phyloP scores from a whole-genome alignment of 2,329 filamentous ascomycete species.

The Mycocentrospora acerina region DNA sequence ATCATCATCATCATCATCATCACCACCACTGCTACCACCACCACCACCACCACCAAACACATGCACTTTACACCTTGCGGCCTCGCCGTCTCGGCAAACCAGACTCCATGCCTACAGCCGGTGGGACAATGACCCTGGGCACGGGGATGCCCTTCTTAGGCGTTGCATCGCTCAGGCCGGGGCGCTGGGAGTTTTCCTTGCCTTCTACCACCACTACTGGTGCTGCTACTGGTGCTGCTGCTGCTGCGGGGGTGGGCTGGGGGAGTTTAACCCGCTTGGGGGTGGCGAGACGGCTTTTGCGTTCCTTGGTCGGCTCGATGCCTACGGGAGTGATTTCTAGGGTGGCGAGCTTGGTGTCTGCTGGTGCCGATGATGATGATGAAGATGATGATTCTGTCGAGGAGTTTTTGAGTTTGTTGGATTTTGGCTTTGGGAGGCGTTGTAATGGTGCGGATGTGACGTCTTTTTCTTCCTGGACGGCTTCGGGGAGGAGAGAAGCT shows the following conservation, averaged over 20 bases:
- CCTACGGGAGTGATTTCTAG: slow-evolving; percentile 26
- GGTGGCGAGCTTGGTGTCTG: slow-evolving; percentile 16
- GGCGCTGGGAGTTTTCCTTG: slow-evolving; percentile 27
- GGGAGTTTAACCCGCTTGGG: slow-evolving; percentile 39
- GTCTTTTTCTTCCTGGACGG: slow-evolving; percentile 27
- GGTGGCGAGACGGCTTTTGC: slow-evolving; percentile 37
- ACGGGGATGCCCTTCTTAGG: slow-evolving; percentile 35
- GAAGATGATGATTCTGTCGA: slow-evolving; percentile 13
- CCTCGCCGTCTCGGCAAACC: slow-evolving; percentile 34
- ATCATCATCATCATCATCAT: slow-evolving; percentile 1
- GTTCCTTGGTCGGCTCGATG: slow-evolving; percentile 22
- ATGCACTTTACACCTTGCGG: slow-evolving; percentile 18
- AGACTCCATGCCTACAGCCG: slow-evolving; percentile 20
- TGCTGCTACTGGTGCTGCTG: slow-evolving; percentile 1
- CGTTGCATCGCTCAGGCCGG: slow-evolving; percentile 19
- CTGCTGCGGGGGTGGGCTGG: slow-evolving; percentile 11
- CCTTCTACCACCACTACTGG: slow-evolving; percentile 11
- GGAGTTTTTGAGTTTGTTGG: slow-evolving; percentile 25
- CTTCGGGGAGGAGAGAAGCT: slow-evolving; percentile 32
- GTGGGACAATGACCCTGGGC: slow-evolving; percentile 20
- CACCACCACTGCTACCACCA: no score
- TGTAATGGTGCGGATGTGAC: slow-evolving; percentile 8
- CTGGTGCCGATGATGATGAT: slow-evolving; percentile 8
- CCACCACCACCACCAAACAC: background rate
- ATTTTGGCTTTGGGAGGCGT: slow-evolving; percentile 18